These are phyloP conservation scores for Conticribra weissflogii DNA, from an alignment of 108 stramenopile species.

Conservation along the genomic window DNA sequence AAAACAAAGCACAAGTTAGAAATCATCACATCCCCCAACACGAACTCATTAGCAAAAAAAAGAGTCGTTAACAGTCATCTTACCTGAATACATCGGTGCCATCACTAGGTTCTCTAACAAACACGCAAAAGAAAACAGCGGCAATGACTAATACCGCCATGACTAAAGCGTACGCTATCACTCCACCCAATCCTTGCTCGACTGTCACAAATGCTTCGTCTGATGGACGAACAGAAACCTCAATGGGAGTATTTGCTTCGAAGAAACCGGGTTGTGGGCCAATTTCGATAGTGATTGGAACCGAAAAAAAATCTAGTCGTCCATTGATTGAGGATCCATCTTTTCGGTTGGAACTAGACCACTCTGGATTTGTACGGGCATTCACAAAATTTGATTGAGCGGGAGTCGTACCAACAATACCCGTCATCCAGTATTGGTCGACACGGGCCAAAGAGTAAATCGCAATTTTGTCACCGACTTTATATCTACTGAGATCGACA, in stretches of 20 bases:
- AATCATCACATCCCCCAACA: not conserved
- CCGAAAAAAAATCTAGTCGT: conserved; percentile 82
- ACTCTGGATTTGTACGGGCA: conserved; percentile 86
- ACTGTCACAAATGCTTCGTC: conserved; percentile 8
- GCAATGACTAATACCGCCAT: conserved; percentile 28
- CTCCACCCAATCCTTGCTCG: not conserved
- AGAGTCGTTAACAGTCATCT: too few species aligned
- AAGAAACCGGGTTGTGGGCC: conserved; percentile 34
- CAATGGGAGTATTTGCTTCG: conserved; percentile 16
- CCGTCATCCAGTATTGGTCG: conserved; percentile 65
- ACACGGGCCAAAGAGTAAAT: conserved; percentile 65
- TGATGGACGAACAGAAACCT: conserved; percentile 28
- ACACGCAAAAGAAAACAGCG: conserved; percentile 23
- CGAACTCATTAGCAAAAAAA: not conserved
- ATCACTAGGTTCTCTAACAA: conserved; percentile 38
- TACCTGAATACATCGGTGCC: conserved; percentile 33
- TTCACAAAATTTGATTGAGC: conserved; percentile 92
- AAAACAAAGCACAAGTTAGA: too few species aligned
- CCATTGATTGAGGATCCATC: conserved; percentile 75
- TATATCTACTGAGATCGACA: conserved; percentile 52
- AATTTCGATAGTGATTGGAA: conserved; percentile 67
- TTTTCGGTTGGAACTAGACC: conserved; percentile 51
- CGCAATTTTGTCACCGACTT: conserved; percentile 58
- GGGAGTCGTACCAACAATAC: conserved; percentile 27
- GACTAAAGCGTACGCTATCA: conserved; percentile 18